These are phyloP conservation scores for Rhodotorula sp. DNA, from an alignment of 1,284 basidiomycete genomes.

Conservation along the genomic window DNA sequence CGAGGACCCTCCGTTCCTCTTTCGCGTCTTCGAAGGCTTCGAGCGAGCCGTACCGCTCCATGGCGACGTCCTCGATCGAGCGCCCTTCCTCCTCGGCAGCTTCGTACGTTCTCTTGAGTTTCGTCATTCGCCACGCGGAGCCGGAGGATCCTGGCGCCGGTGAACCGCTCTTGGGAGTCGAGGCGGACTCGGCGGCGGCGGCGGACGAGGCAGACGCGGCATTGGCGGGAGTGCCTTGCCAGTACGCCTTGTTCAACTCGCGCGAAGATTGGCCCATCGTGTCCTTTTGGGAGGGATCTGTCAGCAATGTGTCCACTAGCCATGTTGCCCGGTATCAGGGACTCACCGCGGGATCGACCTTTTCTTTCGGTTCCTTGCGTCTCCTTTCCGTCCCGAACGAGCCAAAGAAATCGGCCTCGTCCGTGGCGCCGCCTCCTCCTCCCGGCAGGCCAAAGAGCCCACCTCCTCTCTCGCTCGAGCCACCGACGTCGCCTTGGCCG, in stretches of 20 bases:
- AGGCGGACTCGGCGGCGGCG: conserved; percentile 42
- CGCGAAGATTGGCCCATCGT: conserved; percentile 54
- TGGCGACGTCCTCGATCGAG: conserved; percentile 74
- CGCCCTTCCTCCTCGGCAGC: conserved; percentile 71
- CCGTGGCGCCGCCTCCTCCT: conserved; percentile 2
- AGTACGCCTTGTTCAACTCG: conserved; percentile 68
- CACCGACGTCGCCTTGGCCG: conserved; percentile 60
- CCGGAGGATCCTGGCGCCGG: conserved; percentile 81
- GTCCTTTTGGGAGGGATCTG: conserved; percentile 52
- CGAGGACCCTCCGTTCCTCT: conserved; percentile 78
- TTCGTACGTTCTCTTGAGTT: conserved; percentile 83
- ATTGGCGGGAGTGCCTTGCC: conserved; percentile 58
- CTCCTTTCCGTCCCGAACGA: conserved; percentile 72
- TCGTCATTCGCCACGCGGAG: conserved; percentile 97
- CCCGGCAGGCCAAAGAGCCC: conserved; percentile 32
- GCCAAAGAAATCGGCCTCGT: conserved; percentile 74
- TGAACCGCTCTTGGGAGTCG: conserved; percentile 51
- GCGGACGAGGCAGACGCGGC: conserved; percentile 58
- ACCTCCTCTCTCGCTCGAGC: conserved; percentile 12
- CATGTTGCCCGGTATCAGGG: neutral
- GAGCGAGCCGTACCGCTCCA: conserved; percentile 82
- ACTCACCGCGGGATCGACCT: conserved; percentile 59
- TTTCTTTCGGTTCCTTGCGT: conserved; percentile 64
- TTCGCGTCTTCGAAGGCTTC: conserved; percentile 84
- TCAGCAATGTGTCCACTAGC: neutral